A percentile compares a stretch with the other conserved stretches of the same genome.
phyloP scores from a whole-genome alignment of 176 grass and related monocot genomes.

The Zea luxurians region DNA sequence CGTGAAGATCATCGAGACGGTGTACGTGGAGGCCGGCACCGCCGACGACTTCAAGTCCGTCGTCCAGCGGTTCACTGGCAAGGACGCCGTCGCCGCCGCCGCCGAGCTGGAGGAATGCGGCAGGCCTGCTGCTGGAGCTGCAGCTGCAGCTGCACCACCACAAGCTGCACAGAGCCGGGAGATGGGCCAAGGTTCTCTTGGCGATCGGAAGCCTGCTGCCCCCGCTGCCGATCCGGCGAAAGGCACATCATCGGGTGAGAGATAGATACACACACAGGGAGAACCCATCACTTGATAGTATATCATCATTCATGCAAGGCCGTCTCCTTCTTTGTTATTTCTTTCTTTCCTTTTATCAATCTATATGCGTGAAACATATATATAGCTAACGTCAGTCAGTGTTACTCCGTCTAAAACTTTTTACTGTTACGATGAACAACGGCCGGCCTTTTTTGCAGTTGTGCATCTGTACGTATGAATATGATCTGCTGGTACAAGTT shows the following conservation, averaged over 20 bases:
- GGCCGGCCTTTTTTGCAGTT: background rate
- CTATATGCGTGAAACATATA: background rate
- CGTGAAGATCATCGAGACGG: slow-evolving; percentile 76
- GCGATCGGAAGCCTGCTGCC: background rate
- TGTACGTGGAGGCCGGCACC: slow-evolving; percentile 57
- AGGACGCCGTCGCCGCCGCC: background rate
- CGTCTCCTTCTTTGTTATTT: background rate
- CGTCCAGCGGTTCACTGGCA: slow-evolving; percentile 71
- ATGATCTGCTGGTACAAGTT: background rate
- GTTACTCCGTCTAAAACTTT: background rate
- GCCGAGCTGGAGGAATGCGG: background rate
- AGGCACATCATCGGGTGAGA: slow-evolving; percentile 25
- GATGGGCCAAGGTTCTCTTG: background rate
- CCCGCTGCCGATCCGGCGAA: background rate
- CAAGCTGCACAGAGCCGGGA: background rate
- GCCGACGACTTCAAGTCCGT: slow-evolving; percentile 65
- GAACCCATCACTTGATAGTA: too few relatives aligned
- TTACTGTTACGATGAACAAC: background rate
- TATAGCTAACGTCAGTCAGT: background rate
- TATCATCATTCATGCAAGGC: background rate
- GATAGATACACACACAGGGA: background rate
- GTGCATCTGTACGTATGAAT: background rate
- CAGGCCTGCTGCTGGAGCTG: background rate
- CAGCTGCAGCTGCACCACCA: too few relatives aligned
- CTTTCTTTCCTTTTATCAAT: background rate